These are phyloP conservation scores for Sclerotinia trifoliorum DNA, from an alignment of 2,329 filamentous ascomycete genomes.

Conservation along the genomic window DNA sequence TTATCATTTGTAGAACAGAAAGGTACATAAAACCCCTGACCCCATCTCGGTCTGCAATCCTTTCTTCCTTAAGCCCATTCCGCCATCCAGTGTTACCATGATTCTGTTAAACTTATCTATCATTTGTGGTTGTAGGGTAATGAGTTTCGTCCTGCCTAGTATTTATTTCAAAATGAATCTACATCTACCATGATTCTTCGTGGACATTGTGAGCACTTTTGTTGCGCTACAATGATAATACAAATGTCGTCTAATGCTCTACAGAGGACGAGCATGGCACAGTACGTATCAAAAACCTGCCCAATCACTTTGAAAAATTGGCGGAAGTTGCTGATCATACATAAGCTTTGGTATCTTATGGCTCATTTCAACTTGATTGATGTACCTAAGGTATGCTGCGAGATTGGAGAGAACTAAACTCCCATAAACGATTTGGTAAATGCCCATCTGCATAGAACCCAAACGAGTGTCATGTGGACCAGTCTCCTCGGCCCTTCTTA, in stretches of 20 bases:
- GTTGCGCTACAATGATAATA: neutral
- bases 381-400: neutral
- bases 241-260: neutral
- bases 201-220: neutral
- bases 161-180: neutral
- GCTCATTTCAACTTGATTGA: neutral
- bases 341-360: conserved; percentile 5
- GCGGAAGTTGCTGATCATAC: neutral
- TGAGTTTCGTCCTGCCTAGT: neutral
- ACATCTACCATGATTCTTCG: neutral
- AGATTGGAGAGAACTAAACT: neutral
- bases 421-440: neutral
- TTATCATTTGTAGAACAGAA: no score
- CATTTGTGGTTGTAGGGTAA: neutral
- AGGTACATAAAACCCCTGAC: no score
- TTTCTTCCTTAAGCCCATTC: no score
- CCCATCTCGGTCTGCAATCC: no score
- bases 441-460: neutral
- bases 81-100: no score
- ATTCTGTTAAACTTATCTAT: no score
- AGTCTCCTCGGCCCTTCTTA: neutral
- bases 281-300: neutral
- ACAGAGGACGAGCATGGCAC: neutral
- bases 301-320: neutral
- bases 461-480: neutral